Conservation (phyloP, 352 stramenopile species). For the Phytophthora sansomeana region DNA sequence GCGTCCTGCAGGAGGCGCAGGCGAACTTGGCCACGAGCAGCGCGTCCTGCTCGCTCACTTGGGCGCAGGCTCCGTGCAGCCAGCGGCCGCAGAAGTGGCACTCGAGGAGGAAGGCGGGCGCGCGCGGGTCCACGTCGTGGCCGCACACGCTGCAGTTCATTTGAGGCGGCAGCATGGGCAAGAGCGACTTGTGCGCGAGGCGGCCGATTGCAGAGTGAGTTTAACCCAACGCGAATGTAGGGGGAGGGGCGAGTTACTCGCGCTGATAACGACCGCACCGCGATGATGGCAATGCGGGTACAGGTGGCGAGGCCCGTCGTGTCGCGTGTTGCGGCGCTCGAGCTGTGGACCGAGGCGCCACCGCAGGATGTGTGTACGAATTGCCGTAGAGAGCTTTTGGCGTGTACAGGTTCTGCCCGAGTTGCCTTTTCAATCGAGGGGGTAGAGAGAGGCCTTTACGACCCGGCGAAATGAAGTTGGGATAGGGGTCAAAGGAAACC, state of each 20-base stretch:
- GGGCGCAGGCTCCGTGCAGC: conserved; percentile 64
- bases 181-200: conserved; percentile 14
- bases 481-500: conserved; percentile 34
- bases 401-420: neutral
- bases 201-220: conserved; percentile 29
- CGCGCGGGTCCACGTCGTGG: conserved; percentile 36
- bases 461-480: conserved; percentile 30
- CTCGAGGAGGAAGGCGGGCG: conserved; percentile 61
- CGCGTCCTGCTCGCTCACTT: conserved; percentile 64
- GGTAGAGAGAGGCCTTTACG: conserved; percentile 6
- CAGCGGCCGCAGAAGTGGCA: conserved; percentile 75
- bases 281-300: conserved; percentile 13
- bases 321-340: too few relatives aligned
- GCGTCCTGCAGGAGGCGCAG: conserved; percentile 52
- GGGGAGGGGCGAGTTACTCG: conserved; percentile 18
- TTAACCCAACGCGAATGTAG: conserved; percentile 9
- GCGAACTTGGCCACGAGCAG: conserved; percentile 67
- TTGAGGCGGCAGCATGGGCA: conserved; percentile 25
- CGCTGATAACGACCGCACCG: conserved; percentile 20
- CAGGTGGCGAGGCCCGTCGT: conserved; percentile 8
- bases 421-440: conserved; percentile 7
- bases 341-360: too few relatives aligned
- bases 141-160: conserved; percentile 37
- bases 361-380: conserved; percentile 26
- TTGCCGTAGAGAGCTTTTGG: neutral